These are phyloP conservation scores for Hirsutella minnesotensis DNA, from an alignment of 2,329 filamentous ascomycete species.

Conservation along the genomic window DNA sequence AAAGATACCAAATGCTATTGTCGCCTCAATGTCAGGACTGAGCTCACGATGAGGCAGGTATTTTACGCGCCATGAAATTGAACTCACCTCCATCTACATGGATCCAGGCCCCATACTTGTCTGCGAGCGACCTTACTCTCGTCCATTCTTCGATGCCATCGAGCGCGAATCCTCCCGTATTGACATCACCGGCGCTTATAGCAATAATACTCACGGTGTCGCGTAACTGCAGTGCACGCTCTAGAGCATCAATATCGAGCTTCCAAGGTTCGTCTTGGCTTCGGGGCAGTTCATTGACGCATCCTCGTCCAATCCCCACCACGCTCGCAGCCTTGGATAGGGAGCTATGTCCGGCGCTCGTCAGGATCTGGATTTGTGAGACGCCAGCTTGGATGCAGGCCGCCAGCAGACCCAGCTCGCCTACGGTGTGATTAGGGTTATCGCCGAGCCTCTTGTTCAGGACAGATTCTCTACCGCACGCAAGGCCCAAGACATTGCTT, in stretches of 20 bases:
- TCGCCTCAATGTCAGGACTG: no score
- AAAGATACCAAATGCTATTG: slow-evolving; percentile 73
- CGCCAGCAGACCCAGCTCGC: slow-evolving; percentile 55
- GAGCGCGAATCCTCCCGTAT: slow-evolving; percentile 68
- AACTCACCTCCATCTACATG: slow-evolving; percentile 70
- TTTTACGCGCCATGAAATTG: no score
- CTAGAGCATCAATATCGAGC: slow-evolving; percentile 56
- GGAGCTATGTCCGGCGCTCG: slow-evolving; percentile 74
- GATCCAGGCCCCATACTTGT: slow-evolving; percentile 68
- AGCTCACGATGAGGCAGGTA: not conserved
- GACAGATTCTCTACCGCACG: slow-evolving; percentile 52
- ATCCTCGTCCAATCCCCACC: slow-evolving; percentile 61
- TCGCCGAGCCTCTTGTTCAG: slow-evolving; percentile 26
- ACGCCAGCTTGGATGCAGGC: slow-evolving; percentile 55
- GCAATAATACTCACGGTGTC: slow-evolving; percentile 62
- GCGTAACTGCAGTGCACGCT: slow-evolving; percentile 38
- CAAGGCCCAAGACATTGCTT: slow-evolving; percentile 70
- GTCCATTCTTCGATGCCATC: slow-evolving; percentile 47
- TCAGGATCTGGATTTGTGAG: slow-evolving; percentile 61
- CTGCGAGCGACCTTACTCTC: slow-evolving; percentile 55
- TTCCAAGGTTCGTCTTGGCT: slow-evolving; percentile 48
- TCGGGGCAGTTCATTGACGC: slow-evolving; percentile 49
- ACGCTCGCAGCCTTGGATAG: slow-evolving; percentile 73
- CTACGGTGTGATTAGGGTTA: slow-evolving; percentile 33
- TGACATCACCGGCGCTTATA: slow-evolving; percentile 81